Evolutionary conservation across 73 alveolate species (phyloP).

Genomic region (Uronychia setigera): DNA sequence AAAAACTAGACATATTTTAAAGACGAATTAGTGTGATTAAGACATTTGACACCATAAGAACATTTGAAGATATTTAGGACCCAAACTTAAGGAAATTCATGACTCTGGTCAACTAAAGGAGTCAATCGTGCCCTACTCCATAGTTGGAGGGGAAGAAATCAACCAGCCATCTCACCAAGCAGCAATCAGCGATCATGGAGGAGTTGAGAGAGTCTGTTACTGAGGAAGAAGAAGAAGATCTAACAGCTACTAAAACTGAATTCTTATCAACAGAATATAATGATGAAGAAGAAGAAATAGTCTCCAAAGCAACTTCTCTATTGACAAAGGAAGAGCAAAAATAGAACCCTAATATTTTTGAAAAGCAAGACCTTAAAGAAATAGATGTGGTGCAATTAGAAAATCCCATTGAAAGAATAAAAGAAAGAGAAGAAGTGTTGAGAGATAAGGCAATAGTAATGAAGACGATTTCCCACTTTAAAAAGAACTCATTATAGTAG

Average conservation of each 20-base stretch:
- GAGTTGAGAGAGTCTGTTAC: background rate
- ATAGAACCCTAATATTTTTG: background rate
- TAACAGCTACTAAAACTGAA: background rate
- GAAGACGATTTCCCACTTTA: no score
- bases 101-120: no score
- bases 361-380: background rate
- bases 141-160: background rate
- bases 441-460: no score
- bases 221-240: background rate
- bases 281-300: background rate
- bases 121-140: no score
- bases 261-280: background rate
- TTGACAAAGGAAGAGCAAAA: background rate
- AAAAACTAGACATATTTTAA: background rate
- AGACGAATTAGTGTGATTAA: background rate
- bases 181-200: background rate
- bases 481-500: no score
- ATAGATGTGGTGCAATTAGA: no score
- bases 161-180: background rate
- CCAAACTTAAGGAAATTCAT: no score
- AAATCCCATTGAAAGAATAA: no score
- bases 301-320: background rate
- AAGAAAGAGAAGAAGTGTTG: no score
- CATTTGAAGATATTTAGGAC: background rate
- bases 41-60: background rate